These are phyloP conservation scores for Pseudozyma flocculosa DNA, from an alignment of 1,284 basidiomycete species.

Conservation along the genomic window DNA sequence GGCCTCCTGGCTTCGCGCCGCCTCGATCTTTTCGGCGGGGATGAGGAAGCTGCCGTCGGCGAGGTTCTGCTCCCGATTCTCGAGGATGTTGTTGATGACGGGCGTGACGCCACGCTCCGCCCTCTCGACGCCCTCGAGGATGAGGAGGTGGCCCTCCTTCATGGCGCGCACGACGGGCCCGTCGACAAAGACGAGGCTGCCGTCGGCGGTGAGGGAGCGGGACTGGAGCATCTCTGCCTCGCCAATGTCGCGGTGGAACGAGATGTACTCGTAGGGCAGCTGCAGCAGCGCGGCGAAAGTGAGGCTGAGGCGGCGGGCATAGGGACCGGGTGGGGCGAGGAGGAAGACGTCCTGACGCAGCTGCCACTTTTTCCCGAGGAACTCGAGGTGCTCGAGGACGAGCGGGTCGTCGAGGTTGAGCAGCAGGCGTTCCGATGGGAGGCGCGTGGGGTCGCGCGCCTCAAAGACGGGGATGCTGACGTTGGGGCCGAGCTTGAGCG, in stretches of 20 bases:
- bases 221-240: slow-evolving; percentile 59
- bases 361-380: slow-evolving; percentile 56
- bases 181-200: slow-evolving; percentile 56
- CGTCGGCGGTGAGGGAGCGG: slow-evolving; percentile 50
- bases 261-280: slow-evolving; percentile 56
- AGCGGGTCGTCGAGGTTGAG: slow-evolving; percentile 52
- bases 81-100: slow-evolving; percentile 59
- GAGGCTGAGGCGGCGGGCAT: slow-evolving; percentile 56
- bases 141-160: slow-evolving; percentile 57
- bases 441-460: slow-evolving; percentile 37
- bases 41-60: slow-evolving; percentile 59
- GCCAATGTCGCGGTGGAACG: slow-evolving; percentile 58
- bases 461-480: slow-evolving; percentile 51
- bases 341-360: slow-evolving; percentile 56
- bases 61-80: slow-evolving; percentile 57
- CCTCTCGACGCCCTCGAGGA: slow-evolving; percentile 59
- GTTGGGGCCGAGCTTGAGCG: slow-evolving; percentile 49
- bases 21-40: slow-evolving; percentile 52
- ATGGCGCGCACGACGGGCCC: slow-evolving; percentile 58
- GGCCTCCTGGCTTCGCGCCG: slow-evolving; percentile 13
- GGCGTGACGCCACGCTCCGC: slow-evolving; percentile 57
- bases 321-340: slow-evolving; percentile 56
- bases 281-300: slow-evolving; percentile 58
- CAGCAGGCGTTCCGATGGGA: slow-evolving; percentile 46
- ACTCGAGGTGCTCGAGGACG: slow-evolving; percentile 54